Evolutionary conservation across 2,329 filamentous ascomycete genomes (phyloP).

Genomic region (Calonectria montana): DNA sequence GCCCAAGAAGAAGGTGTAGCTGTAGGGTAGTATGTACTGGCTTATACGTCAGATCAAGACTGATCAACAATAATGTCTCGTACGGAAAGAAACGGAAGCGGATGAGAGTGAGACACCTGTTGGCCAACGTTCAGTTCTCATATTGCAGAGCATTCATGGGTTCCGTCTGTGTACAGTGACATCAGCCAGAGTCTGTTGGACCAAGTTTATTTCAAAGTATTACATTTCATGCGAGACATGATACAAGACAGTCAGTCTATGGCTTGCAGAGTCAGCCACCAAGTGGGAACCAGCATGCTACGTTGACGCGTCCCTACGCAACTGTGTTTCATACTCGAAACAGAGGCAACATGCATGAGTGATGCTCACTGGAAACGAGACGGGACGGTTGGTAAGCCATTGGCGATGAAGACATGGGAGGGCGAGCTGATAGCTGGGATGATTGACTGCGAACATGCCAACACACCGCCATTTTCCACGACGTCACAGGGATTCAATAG

Average conservation of each 20-base stretch:
- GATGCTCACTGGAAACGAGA: neutral
- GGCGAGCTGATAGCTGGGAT: neutral
- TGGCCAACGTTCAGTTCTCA: neutral
- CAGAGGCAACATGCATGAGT: neutral
- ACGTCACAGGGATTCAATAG: neutral
- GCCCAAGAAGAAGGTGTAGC: too few species aligned
- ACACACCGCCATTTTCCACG: slow-evolving; percentile 14
- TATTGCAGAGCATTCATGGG: neutral
- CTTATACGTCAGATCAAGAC: neutral
- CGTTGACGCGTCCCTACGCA: neutral
- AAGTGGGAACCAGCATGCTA: too few species aligned
- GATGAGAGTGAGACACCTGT: neutral
- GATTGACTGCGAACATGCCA: neutral
- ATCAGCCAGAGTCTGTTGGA: too few species aligned
- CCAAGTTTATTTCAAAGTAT: too few species aligned
- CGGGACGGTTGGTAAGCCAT: neutral
- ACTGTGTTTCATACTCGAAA: neutral
- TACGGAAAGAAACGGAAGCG: neutral
- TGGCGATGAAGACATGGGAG: neutral
- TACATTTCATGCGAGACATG: too few species aligned
- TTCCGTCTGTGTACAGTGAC: neutral
- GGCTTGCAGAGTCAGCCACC: neutral
- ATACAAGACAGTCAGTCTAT: too few species aligned
- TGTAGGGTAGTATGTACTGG: neutral
- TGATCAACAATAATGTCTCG: slow-evolving; percentile 9